phyloP scores from a whole-genome alignment of 768 basidiomycete species.

The Suillus lakei region DNA sequence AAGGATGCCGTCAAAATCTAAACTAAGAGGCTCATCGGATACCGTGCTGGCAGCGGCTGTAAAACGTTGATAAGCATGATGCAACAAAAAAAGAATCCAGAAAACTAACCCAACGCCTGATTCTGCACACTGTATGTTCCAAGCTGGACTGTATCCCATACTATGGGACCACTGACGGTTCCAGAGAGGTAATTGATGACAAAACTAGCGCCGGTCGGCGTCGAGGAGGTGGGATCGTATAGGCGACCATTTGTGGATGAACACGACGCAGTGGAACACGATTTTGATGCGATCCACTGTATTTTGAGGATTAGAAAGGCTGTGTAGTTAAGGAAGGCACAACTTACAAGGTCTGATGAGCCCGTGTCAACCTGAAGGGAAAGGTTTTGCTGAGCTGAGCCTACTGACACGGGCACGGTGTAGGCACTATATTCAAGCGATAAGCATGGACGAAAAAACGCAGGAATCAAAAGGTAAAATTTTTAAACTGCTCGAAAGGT shows the following conservation, averaged over 20 bases:
- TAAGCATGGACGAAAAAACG: slow-evolving; percentile 5
- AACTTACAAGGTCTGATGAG: slow-evolving; percentile 75
- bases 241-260: slow-evolving; percentile 46
- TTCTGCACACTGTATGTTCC: slow-evolving; percentile 66
- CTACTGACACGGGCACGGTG: slow-evolving; percentile 62
- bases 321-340: slow-evolving; percentile 1
- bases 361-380: slow-evolving; percentile 81
- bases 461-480: background rate
- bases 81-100: background rate
- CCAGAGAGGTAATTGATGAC: slow-evolving; percentile 65
- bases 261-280: slow-evolving; percentile 63
- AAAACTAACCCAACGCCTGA: slow-evolving; percentile 67
- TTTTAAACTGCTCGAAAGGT: background rate
- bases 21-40: slow-evolving; percentile 57
- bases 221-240: slow-evolving; percentile 61
- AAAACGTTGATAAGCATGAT: slow-evolving; percentile 4
- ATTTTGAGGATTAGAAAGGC: slow-evolving; percentile 3
- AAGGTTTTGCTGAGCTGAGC: slow-evolving; percentile 51
- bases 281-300: slow-evolving; percentile 77
- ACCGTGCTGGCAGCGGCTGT: slow-evolving; percentile 65
- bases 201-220: slow-evolving; percentile 48
- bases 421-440: slow-evolving; percentile 54
- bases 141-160: slow-evolving; percentile 68
- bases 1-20: slow-evolving; percentile 67
- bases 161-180: slow-evolving; percentile 60